phyloP scores from a whole-genome alignment of 2,329 filamentous ascomycete genomes.

The Magnaporthiopsis rhizophila region DNA sequence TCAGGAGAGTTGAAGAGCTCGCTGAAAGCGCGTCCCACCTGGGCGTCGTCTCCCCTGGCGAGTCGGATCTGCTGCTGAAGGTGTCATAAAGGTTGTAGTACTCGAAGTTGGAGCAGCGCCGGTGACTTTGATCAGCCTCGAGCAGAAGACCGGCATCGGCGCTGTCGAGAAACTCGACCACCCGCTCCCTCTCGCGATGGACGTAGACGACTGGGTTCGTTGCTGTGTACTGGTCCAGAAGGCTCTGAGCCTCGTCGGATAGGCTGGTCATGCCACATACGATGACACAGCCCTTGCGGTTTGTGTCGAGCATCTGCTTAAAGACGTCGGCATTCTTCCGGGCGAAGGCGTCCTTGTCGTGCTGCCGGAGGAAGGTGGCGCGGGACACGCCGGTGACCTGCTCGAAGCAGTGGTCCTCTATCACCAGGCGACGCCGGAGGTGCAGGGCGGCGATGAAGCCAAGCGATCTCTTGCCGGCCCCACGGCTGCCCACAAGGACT shows the following conservation, averaged over 20 bases:
- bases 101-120: constrained; percentile 60
- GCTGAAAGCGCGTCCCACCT: constrained; percentile 25
- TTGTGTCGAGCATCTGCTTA: constrained; percentile 48
- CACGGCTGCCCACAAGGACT: constrained; percentile 62
- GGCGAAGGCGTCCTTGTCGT: constrained; percentile 55
- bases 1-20: constrained; percentile 49
- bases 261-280: constrained; percentile 60
- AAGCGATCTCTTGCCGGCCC: constrained; percentile 64
- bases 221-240: constrained; percentile 51
- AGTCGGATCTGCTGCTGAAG: constrained; percentile 23
- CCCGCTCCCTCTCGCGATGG: constrained; percentile 54
- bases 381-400: constrained; percentile 54
- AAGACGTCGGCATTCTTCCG: constrained; percentile 54
- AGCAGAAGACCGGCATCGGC: constrained; percentile 50
- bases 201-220: constrained; percentile 65
- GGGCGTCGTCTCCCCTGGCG: constrained; percentile 15
- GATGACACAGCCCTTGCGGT: constrained; percentile 57
- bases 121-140: constrained; percentile 45
- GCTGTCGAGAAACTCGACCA: constrained; percentile 48
- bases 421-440: constrained; percentile 57
- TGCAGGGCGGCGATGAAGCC: constrained; percentile 65
- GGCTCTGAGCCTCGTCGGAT: constrained; percentile 48
- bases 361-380: constrained; percentile 49
- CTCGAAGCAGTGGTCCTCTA: constrained; percentile 60
- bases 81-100: constrained; percentile 59